phyloP scores from a whole-genome alignment of 257 asterid genomes.

The Catharanthus roseus region DNA sequence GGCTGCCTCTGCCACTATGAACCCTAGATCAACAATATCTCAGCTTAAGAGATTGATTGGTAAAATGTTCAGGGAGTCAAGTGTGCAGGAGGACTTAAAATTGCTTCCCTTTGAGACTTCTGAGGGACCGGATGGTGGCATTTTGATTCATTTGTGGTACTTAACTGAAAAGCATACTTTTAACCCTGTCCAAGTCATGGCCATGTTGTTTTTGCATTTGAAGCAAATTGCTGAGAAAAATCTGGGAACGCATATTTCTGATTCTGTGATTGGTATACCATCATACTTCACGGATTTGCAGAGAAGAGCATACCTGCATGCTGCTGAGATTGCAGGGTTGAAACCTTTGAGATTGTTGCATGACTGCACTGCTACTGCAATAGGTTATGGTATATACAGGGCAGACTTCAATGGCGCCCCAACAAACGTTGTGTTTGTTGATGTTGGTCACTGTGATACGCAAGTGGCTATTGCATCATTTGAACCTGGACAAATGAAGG shows the following conservation, averaged over 20 bases:
- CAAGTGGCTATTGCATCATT: slow-evolving; percentile 83
- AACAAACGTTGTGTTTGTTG: slow-evolving; percentile 74
- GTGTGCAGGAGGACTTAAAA: slow-evolving; percentile 67
- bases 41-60: slow-evolving; percentile 93
- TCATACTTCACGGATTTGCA: slow-evolving; percentile 81
- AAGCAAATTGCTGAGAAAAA: slow-evolving; percentile 73
- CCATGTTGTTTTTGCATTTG: slow-evolving; percentile 76
- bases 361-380: slow-evolving; percentile 87
- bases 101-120: slow-evolving; percentile 72
- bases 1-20: slow-evolving; percentile 88
- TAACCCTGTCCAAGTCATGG: slow-evolving; percentile 74
- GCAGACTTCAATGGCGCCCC: slow-evolving; percentile 54
- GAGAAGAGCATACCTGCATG: slow-evolving; percentile 77
- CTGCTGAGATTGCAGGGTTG: slow-evolving; percentile 90
- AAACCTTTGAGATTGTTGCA: slow-evolving; percentile 79
- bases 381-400: slow-evolving; percentile 92
- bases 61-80: slow-evolving; percentile 46
- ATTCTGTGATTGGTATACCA: slow-evolving; percentile 85
- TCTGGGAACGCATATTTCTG: slow-evolving; percentile 49
- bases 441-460: slow-evolving; percentile 91
- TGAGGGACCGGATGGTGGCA: slow-evolving; percentile 74
- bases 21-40: slow-evolving; percentile 85
- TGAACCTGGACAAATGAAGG: slow-evolving; percentile 69
- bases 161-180: slow-evolving; percentile 58
- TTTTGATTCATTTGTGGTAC: slow-evolving; percentile 60